Base-by-base conservation (phyloP, 371 early-diverging fungal species). In the Mortierella sp. region DNA sequence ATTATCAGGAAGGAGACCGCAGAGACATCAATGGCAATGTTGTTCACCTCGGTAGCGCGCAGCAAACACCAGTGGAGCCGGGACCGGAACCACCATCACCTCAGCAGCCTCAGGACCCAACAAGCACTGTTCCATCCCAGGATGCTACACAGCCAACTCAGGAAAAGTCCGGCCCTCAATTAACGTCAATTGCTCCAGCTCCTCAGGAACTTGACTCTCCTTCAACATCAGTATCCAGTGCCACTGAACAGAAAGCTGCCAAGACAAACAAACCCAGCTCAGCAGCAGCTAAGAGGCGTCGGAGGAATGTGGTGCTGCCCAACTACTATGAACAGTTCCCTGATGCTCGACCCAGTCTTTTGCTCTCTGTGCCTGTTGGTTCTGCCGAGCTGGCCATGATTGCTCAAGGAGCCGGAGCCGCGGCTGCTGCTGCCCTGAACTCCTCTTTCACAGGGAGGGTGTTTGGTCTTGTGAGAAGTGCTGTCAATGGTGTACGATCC, bases 271-370 rank as follows among this genome's bases (percentile, higher is more conserved):
- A 64, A 1, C 22, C 67, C 4, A 16, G 61, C 16, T 39, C 73
- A 25, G 61, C 61, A 37, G 54, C 62, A 9, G 47, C 56, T 17
- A 40, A 45, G 64, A 52, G 44, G 40, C 51, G 24, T 16, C 55
- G 50, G 31, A 63, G 51, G 54, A 74, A 74, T 24, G 41, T 67
- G 12, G 58, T 74, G 3, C 46, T 74, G 12, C 76, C 76, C 9
- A 43, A 67, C 34, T 74, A 74, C 29, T 74, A 74, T 50, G 76
- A 74, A 29, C 76, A 74, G 47, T 74, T 60, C 44, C 76, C 76
- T 1, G 65, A 74, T 51, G 54, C 60, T 37, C 61, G n/a, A 19
- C 60, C 60, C 16, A 68, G 60, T 19, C 49, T 58, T 19, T 29
- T 73, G 41, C 56, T 74, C 24, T 53, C 69, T 2, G 53, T 62